Base-by-base conservation (phyloP, 169 alveolate genomes). In the Plasmodium vinckei region DNA sequence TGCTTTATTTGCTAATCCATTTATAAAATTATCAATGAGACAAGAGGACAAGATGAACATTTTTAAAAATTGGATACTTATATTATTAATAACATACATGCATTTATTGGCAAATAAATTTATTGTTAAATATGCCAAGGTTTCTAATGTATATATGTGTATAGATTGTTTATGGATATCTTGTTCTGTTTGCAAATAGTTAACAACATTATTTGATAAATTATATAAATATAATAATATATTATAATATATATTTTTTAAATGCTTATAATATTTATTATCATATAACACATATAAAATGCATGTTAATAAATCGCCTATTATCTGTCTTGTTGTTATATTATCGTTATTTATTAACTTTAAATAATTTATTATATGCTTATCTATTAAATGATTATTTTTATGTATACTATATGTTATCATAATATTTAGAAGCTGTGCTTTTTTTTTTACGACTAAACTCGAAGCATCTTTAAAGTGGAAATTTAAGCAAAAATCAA, bases 381-480 rank as follows among this genome's bases (percentile, higher is more conserved):
- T 59, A 61, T 82, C 90, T 42, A 82, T 21, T 4, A 82, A 17
- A 63, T 82, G n/a, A 23, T 44, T 68, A 47, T 82, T 53, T 70
- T 82, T 82, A 70, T 82, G 90, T 19, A 82, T 54, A 67, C 90
- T 82, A 71, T 82, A 82, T 44, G 68, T 33, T 15, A 82, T 46
- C 84, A 82, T 82, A 54, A 82, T 82, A 53, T 60, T 68, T 56
- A 82, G 25, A 27, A 82, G 33, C 65, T 82, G 84, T 4, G 61
- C 51, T 82, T 82, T 82, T 44, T 82, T 82, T 51, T 82, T 82
- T 54, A 82, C 67, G 39, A 68, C 60, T 67, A 82, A 67, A 82
- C 68, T 82, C 1, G 90, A 82, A 3, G 61, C 42, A 44, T 82
- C 90, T 39, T 82, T 79, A 67, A 67, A 67, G 56, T 82, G 53